Evolutionary conservation across 2,329 filamentous ascomycete species (phyloP), one percentile per base, ranked within the genome.

Genomic region (Calycina herbarum): DNA sequence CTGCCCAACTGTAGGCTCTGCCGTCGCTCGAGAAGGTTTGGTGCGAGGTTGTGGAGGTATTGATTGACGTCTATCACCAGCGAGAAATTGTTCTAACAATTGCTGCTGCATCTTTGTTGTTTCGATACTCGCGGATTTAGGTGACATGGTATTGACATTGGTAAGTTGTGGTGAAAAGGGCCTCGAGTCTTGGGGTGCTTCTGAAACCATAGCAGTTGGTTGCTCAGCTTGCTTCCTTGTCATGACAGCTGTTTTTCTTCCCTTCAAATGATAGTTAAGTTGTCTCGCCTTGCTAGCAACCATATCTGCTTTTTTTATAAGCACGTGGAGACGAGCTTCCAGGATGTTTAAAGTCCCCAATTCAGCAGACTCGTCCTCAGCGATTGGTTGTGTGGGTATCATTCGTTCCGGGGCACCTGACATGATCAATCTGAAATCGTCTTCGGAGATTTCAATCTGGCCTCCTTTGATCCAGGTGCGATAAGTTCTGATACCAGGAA

Each of bases 301-400:
- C 83, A 78, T 89, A 74, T 96, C 93, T 3, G 93, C 92, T 73
- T 89, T 87, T 74, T 92, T 92, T 71, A 91, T 93, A 56, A 96
- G 85, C 70, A 90, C 85, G 45, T 87, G 86, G 42, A 96, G 80
- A 68, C 92, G 90, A 76, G 89, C 87, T 77, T 96, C 92, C 33
- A 96, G 78, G 61, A 96, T 94, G 72, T 95, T 92, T 72, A 96
- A 81, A 0, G 92, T 94, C 13, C 89, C 92, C 45, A 96, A 78
- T 76, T 97, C 93, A 70, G 93, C 92, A 75, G 89, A 87, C 78
- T 96, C 93, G 74, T 96, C 93, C 74, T 96, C 92, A 66, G 91
- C 87, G 59, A 95, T 89, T 0, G 92, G 92, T 69, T 94, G 88
- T 15, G 90, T 89, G 1, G 92, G 89, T 20, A 93, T 92, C 78